phyloP scores from a whole-genome alignment of 768 basidiomycete species.

The Pleurotus citrinopileatus region DNA sequence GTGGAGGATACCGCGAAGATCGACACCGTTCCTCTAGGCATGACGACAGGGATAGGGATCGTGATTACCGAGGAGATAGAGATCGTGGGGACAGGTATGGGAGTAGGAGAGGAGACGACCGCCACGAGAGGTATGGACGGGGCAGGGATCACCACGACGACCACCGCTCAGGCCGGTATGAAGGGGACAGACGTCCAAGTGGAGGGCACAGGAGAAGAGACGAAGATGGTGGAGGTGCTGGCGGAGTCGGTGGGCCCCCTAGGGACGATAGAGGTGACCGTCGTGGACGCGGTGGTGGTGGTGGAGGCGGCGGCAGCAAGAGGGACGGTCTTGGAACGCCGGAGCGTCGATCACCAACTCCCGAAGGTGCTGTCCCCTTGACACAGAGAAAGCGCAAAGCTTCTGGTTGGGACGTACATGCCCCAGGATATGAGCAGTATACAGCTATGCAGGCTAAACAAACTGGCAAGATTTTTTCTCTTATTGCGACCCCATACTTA shows the following conservation, averaged over 20 bases:
- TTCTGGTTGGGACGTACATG: slow-evolving; percentile 95
- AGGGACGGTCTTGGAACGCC: slow-evolving; percentile 64
- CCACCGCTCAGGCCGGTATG: slow-evolving; percentile 37
- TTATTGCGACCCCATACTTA: slow-evolving; percentile 11
- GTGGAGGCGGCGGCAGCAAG: too few species aligned
- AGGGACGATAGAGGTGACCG: slow-evolving; percentile 37
- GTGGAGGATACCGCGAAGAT: slow-evolving; percentile 59
- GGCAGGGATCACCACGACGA: slow-evolving; percentile 45
- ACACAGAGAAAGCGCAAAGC: slow-evolving; percentile 86
- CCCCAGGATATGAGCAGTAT: slow-evolving; percentile 93
- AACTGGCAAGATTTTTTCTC: slow-evolving; percentile 59
- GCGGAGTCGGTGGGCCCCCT: too few species aligned
- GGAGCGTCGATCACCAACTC: slow-evolving; percentile 86
- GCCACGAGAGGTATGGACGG: slow-evolving; percentile 26
- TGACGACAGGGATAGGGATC: slow-evolving; percentile 51
- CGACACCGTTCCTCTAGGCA: slow-evolving; percentile 67
- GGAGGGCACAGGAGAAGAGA: slow-evolving; percentile 37
- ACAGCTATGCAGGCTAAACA: slow-evolving; percentile 97
- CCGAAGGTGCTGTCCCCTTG: slow-evolving; percentile 76
- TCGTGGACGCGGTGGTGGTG: slow-evolving; percentile 42
- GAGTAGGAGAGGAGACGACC: slow-evolving; percentile 29
- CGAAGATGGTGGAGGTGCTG: slow-evolving; percentile 29
- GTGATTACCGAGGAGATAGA: slow-evolving; percentile 44
- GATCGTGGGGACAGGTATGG: slow-evolving; percentile 32
- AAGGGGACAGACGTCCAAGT: slow-evolving; percentile 49